Evolutionary conservation across 1,139 yeast genomes (phyloP), one percentile per base, ranked within the genome.

Genomic region (Debaryomyces psychrophilus): DNA sequence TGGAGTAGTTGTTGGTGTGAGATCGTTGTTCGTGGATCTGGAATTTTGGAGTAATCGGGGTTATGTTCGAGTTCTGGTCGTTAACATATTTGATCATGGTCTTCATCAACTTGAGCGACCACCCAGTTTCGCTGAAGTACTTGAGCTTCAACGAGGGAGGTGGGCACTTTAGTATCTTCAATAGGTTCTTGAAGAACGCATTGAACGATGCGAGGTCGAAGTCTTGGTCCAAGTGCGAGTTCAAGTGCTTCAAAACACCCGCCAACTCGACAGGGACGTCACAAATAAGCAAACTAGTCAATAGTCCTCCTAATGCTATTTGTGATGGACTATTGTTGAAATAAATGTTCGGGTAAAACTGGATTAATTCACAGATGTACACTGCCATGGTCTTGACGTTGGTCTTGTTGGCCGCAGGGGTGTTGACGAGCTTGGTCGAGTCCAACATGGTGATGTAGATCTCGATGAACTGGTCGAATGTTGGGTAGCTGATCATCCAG

Each of bases 311-410:
- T 56, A 81, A 68, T 9, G 86, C 83, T 50, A 84, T 74, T 50
- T 82, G 78, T 28, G 83, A 77, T 17, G 82, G 67, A 20, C 81
- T 69, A 60, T 77, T 79, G 54, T 75, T 76, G 59, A 81, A 79
- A 51, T 82, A 79, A 46, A 84, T 69, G 50, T 77, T 77, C 41
- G 83, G 79, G 59, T 83, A 81, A 62, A 85, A 84, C 53, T 82
- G 83, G 46, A 83, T 75, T 54, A 85, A 67, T 59, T 85, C 90
- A 57, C 90, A 83, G 39, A 85, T 62, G 65, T 82, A 82, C 50
- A 79, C 70, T 15, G 87, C 74, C 51, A 85, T 77, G 46, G 75
- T 66, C 56, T 77, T 81, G 52, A 83, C 67, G 50, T 81, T 82
- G 53, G 75, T 71, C 51, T 60, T 60, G 50, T 62, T 56, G 50